A percentile compares a stretch with the other conserved stretches of the same genome.
phyloP scores from a whole-genome alignment of 345 rosid genomes.

The Pelargonium nanum region DNA sequence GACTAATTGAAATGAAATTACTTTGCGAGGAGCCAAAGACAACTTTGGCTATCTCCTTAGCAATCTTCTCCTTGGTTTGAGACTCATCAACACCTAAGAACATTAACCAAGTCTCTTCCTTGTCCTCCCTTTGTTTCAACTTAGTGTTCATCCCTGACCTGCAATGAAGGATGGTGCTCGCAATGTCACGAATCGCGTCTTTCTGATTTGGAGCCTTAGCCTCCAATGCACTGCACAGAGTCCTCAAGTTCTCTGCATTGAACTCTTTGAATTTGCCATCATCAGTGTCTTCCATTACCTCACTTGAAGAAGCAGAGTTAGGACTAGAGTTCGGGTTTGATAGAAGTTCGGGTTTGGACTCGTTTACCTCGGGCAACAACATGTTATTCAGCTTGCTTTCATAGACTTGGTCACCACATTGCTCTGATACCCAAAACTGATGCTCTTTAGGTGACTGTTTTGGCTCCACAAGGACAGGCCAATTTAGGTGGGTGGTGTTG shows the following conservation, averaged over 20 bases:
- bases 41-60: slow-evolving; percentile 47
- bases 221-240: slow-evolving; percentile 40
- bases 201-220: slow-evolving; percentile 49
- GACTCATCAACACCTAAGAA: slow-evolving; percentile 36
- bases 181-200: slow-evolving; percentile 31
- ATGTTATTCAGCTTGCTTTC: slow-evolving; percentile 16
- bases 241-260: slow-evolving; percentile 33
- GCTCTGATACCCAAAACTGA: slow-evolving; percentile 33
- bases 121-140: slow-evolving; percentile 19
- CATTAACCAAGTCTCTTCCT: slow-evolving; percentile 47
- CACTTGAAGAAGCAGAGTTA: background rate
- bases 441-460: slow-evolving; percentile 24
- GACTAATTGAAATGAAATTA: slow-evolving; percentile 29
- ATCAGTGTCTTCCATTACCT: background rate
- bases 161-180: slow-evolving; percentile 42
- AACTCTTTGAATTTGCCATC: slow-evolving; percentile 29
- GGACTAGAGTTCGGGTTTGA: slow-evolving; percentile 12
- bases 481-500: slow-evolving; percentile 16
- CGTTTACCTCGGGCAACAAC: slow-evolving; percentile 1
- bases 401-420: slow-evolving; percentile 16
- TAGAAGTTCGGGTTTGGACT: slow-evolving; percentile 36
- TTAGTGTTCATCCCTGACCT: slow-evolving; percentile 30
- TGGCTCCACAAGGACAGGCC: slow-evolving; percentile 37
- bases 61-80: slow-evolving; percentile 36
- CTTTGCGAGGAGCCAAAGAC: slow-evolving; percentile 52